Percentiles rank a stretch among this genome's conserved stretches.
phyloP scores from a whole-genome alignment of 78 protist species.

The Dictyostelium capitatum region DNA sequence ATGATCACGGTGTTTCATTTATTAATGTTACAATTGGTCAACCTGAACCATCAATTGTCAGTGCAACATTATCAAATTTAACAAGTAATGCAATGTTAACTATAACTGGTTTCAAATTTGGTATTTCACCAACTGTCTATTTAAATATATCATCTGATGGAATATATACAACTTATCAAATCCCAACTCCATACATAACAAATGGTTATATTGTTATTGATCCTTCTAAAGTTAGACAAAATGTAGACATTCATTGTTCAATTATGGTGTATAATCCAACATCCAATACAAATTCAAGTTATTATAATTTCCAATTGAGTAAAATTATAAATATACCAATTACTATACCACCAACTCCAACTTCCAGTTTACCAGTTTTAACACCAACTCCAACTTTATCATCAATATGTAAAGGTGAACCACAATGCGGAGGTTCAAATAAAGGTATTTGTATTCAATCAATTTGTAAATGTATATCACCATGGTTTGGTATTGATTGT shows the following conservation, averaged over 20 bases:
- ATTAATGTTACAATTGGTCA: neutral
- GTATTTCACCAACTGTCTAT: neutral
- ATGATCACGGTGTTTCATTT: neutral
- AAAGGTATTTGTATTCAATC: neutral
- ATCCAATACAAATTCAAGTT: neutral
- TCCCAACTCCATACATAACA: neutral
- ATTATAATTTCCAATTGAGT: neutral
- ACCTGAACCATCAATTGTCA: neutral
- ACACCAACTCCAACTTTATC: neutral
- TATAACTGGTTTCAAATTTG: neutral
- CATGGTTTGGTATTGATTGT: constrained; percentile 1
- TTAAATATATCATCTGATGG: neutral
- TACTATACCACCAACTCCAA: neutral
- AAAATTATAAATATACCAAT: neutral
- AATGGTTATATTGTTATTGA: neutral
- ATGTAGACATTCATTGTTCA: neutral
- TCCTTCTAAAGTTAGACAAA: neutral
- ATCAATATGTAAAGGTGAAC: neutral
- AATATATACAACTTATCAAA: neutral
- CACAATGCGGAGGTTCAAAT: neutral
- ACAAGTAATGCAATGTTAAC: neutral
- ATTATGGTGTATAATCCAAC: neutral
- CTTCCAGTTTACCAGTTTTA: neutral
- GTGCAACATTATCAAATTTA: too few relatives aligned
- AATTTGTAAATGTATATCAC: neutral